Conservation (phyloP, 345 rosid species). For the Hevea brasiliensis region DNA sequence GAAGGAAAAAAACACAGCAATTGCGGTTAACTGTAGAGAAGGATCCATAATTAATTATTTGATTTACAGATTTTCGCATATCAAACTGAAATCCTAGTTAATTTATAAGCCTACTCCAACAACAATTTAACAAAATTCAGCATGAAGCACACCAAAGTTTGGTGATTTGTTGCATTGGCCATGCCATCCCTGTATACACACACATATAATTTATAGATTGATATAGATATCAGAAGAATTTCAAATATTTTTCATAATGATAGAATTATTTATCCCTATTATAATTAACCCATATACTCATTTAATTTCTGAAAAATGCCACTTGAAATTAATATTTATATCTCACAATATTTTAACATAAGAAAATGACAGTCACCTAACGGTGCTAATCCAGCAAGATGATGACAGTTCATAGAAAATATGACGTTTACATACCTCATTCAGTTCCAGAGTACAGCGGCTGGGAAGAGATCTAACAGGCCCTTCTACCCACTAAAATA, state of each 20-base stretch:
- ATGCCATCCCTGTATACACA: background rate
- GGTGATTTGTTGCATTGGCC: constrained; percentile 11
- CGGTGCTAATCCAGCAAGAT: background rate
- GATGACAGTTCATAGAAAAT: background rate
- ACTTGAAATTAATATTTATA: background rate
- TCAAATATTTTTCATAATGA: background rate
- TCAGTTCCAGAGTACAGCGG: background rate
- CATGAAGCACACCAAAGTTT: constrained; percentile 20
- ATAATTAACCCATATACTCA: background rate
- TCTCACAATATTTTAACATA: background rate
- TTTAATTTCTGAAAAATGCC: background rate
- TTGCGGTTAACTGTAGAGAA: constrained; percentile 13
- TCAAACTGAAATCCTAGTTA: background rate
- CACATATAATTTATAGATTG: no score
- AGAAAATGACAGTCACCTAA: background rate
- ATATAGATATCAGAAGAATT: background rate
- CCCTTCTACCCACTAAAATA: background rate
- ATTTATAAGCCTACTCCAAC: constrained; percentile 21
- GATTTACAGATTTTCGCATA: background rate
- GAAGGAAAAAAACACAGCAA: constrained; percentile 11
- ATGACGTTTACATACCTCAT: background rate
- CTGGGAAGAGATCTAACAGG: background rate
- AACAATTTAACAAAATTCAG: constrained; percentile 3
- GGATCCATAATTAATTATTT: constrained; percentile 19
- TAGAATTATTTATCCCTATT: no score